phyloP scores from a whole-genome alignment of 352 stramenopile genomes.

The Globisporangium iwayamae region DNA sequence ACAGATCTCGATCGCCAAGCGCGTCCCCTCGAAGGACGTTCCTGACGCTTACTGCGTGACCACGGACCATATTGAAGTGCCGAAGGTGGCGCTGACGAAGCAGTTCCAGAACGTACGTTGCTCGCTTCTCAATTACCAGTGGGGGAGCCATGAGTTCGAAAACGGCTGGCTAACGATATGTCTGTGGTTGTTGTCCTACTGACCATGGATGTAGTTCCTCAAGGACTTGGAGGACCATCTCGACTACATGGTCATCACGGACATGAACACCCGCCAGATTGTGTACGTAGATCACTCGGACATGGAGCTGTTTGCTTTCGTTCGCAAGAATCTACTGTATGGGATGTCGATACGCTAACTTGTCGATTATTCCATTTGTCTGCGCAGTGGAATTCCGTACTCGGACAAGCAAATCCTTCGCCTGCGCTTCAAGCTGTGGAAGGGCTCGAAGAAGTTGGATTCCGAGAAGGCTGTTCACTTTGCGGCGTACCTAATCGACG shows the following conservation, averaged over 20 bases:
- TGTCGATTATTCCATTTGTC: too few species aligned
- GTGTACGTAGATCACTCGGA: conserved; percentile 34
- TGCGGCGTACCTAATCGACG: conserved; percentile 54
- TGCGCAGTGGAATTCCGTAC: conserved; percentile 56
- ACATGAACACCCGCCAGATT: conserved; percentile 65
- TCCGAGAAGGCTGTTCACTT: conserved; percentile 40
- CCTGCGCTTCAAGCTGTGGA: conserved; percentile 58
- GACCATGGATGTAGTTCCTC: conserved; percentile 35
- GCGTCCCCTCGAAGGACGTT: conserved; percentile 46
- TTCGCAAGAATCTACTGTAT: too few species aligned
- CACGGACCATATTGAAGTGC: conserved; percentile 61
- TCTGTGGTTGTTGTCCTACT: not conserved
- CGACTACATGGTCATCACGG: conserved; percentile 75
- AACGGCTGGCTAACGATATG: not conserved
- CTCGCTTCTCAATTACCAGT: not conserved
- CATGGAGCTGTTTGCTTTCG: not conserved
- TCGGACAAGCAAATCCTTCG: conserved; percentile 60
- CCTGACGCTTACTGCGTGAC: conserved; percentile 62
- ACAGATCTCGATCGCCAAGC: conserved; percentile 67
- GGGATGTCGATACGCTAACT: too few species aligned
- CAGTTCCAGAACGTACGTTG: conserved; percentile 36
- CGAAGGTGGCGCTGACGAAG: conserved; percentile 52
- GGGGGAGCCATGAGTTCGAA: too few species aligned
- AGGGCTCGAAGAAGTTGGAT: conserved; percentile 63
- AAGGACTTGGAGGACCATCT: conserved; percentile 64